Percentiles rank a stretch among this genome's conserved stretches.
These are phyloP conservation scores for Russula ochroleuca DNA, from an alignment of 768 basidiomycete species.

Conservation along the genomic window DNA sequence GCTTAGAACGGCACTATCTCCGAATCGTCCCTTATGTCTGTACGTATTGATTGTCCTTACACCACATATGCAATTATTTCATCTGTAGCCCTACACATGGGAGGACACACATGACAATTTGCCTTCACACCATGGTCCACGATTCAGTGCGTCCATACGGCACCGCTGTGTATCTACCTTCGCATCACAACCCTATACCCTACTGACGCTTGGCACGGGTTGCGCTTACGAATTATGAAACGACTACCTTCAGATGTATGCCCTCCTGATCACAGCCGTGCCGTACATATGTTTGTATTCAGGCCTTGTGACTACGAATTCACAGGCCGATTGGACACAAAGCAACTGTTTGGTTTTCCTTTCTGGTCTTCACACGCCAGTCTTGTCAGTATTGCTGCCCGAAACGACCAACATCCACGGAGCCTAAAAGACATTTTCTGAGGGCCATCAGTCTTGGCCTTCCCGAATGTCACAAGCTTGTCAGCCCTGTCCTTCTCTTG, in stretches of 20 bases:
- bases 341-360: not conserved
- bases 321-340: not conserved
- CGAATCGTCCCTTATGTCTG: not conserved
- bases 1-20: conserved; percentile 8
- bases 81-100: not conserved
- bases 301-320: not conserved
- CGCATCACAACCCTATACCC: not conserved
- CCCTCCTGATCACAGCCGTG: not conserved
- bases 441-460: not conserved
- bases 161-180: too few relatives aligned
- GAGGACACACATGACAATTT: not conserved
- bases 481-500: not conserved
- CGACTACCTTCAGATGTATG: not conserved
- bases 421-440: not conserved
- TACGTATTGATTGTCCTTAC: not conserved
- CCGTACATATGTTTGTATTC: not conserved
- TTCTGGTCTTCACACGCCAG: not conserved
- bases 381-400: not conserved
- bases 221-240: not conserved
- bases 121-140: too few relatives aligned
- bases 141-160: too few relatives aligned
- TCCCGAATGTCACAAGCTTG: not conserved
- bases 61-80: not conserved
- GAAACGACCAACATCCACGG: not conserved
- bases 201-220: too few relatives aligned